Base-by-base conservation (phyloP, 805 yeast species). In the Spathaspora hagerdaliae region DNA sequence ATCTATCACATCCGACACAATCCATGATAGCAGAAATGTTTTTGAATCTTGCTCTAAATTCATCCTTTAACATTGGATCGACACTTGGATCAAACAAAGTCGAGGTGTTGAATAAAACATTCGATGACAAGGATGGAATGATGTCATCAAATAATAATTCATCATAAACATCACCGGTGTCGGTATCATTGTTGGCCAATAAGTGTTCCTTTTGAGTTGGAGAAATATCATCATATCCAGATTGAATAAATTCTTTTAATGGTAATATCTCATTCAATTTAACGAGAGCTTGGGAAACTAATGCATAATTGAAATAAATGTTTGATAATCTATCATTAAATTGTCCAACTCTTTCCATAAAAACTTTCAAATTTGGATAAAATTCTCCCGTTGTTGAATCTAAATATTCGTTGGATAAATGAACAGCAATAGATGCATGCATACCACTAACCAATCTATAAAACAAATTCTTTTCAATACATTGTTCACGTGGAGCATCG, bases 1-100 rank as follows among this genome's bases (percentile, higher is more conserved):
- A 94, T 60, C 97, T 77, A 62, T 94, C 99, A 71, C 99, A 94
- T 34, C 96, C 97, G 36, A 94, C 98, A 70, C 99, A 94, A 64
- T 92, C 97, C 97, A 94, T 94, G 38, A 94, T 81, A 42, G 87
- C 84, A 15, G 96, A 83, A 24, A 94, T 95, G 61, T 94, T 94
- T 59, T 82, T 83, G 64, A 94, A 95, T 43, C 96, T 83, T 34
- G 78, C 66, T 50, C 92, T 78, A 69, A 94, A 91, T 56, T 94
- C 98, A 51, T 84, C 83, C 57, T 94, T 94, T 47, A 92, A 74
- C 2, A 64, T 67, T 33, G 76, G 74, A 36, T 74, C 77, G 1
- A 71, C 63, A 11, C 61, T 55, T 12, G 75, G 72, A 51, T 74
- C 70, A 51, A 77, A 77, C 51, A 81, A 75, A 31, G 71, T 56